phyloP scores from a whole-genome alignment of 1,284 basidiomycete species.

The Puccinia polysora region DNA sequence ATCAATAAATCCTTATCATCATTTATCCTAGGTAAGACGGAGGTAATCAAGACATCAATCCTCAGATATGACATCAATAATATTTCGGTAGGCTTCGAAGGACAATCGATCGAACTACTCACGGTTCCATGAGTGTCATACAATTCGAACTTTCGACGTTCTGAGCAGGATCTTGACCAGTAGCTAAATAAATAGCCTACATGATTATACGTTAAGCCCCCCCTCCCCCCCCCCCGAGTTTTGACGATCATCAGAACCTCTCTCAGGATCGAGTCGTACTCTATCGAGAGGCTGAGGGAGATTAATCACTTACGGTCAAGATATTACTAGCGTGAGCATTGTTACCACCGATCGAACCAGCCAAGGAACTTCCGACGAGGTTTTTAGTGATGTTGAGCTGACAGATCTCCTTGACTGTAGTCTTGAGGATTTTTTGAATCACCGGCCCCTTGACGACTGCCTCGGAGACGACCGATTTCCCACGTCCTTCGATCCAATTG shows the following conservation, averaged over 20 bases:
- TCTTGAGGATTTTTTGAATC: constrained; percentile 89
- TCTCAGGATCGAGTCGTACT: background rate
- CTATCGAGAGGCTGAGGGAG: background rate
- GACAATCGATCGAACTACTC: background rate
- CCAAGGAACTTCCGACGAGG: constrained; percentile 94
- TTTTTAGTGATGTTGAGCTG: constrained; percentile 98
- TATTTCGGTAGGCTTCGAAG: too few species aligned
- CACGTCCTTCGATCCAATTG: constrained; percentile 99
- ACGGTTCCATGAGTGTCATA: constrained; percentile 94
- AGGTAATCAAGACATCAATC: too few species aligned
- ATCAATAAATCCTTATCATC: constrained; percentile 83
- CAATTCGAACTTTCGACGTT: constrained; percentile 98
- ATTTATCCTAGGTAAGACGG: constrained; percentile 67
- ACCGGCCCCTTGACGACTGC: constrained; percentile 82
- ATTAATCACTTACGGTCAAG: constrained; percentile 61
- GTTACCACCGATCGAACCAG: constrained; percentile 91
- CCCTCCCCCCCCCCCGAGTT: too few species aligned
- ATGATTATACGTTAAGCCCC: background rate
- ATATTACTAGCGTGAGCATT: constrained; percentile 99
- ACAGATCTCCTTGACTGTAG: constrained; percentile 81
- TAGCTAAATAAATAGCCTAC: constrained; percentile 77
- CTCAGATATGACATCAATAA: too few species aligned
- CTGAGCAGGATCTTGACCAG: constrained; percentile 97
- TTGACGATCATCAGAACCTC: constrained; percentile 1
- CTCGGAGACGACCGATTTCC: constrained; percentile 96